Evolutionary conservation across 768 basidiomycete genomes (phyloP).

Genomic region (Termitomyces sp.): DNA sequence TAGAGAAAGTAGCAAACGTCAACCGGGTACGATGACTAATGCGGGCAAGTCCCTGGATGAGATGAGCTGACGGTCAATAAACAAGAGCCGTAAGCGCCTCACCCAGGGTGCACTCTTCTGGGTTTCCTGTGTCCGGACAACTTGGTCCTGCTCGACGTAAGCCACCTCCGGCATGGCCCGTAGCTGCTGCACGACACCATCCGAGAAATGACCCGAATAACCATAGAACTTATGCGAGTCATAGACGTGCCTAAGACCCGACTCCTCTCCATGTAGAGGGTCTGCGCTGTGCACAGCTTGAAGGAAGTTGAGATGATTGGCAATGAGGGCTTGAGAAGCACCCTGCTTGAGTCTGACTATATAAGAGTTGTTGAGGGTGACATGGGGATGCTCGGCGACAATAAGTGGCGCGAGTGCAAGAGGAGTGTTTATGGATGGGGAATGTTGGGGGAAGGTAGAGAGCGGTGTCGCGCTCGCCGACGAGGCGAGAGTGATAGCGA

Average conservation of each 20-base stretch:
- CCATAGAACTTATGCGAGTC: slow-evolving; percentile 59
- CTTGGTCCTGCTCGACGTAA: slow-evolving; percentile 90
- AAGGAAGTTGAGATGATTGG: slow-evolving; percentile 79
- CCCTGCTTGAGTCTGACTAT: slow-evolving; percentile 85
- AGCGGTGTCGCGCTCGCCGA: slow-evolving; percentile 40
- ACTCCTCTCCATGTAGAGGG: slow-evolving; percentile 41
- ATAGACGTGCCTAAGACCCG: slow-evolving; percentile 73
- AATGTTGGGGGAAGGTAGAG: slow-evolving; percentile 34
- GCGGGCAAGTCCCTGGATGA: slow-evolving; percentile 82
- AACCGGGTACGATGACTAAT: slow-evolving; percentile 83
- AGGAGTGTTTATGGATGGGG: slow-evolving; percentile 31
- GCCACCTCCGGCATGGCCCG: slow-evolving; percentile 84
- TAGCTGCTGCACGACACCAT: slow-evolving; percentile 66
- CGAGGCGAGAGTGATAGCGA: slow-evolving; percentile 35
- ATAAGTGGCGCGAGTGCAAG: slow-evolving; percentile 57
- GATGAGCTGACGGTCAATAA: slow-evolving; percentile 8
- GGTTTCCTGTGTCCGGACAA: slow-evolving; percentile 69
- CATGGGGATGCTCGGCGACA: slow-evolving; percentile 57
- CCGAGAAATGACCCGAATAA: slow-evolving; percentile 78
- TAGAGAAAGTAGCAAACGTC: slow-evolving; percentile 74
- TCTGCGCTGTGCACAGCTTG: slow-evolving; percentile 53
- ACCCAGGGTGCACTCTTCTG: slow-evolving; percentile 88
- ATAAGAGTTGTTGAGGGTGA: slow-evolving; percentile 86
- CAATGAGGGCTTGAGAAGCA: slow-evolving; percentile 46
- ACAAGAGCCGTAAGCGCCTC: slow-evolving; percentile 19